A percentile compares a stretch with the other conserved stretches of the same genome.
phyloP scores from a whole-genome alignment of 1,284 basidiomycete genomes.

The Blastosporella zonata region DNA sequence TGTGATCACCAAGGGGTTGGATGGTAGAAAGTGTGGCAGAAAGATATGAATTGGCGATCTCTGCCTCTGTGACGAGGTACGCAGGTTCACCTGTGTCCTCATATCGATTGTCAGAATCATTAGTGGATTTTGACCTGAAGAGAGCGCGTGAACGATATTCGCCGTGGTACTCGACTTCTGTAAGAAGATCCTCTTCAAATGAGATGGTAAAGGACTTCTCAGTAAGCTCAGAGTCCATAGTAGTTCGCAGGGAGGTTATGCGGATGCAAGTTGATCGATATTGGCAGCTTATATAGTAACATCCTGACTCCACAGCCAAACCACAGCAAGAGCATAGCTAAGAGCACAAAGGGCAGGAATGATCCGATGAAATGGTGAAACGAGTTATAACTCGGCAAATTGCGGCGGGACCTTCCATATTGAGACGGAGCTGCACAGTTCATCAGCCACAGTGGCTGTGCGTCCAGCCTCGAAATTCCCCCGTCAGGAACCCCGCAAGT shows the following conservation, averaged over 20 bases:
- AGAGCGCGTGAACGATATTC: conserved; percentile 13
- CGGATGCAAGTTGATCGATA: neutral
- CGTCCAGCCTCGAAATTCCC: conserved; percentile 9
- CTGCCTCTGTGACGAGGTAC: conserved; percentile 19
- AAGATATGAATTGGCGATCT: conserved; percentile 22
- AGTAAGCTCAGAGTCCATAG: conserved; percentile 6
- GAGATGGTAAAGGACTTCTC: conserved; percentile 16
- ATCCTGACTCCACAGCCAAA: neutral
- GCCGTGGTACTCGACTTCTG: conserved; percentile 8
- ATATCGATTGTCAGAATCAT: neutral
- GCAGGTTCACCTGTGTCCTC: conserved; percentile 8
- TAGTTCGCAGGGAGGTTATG: neutral
- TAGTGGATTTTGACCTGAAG: conserved; percentile 10
- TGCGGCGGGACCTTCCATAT: conserved; percentile 8
- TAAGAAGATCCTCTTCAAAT: conserved; percentile 19
- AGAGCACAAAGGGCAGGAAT: neutral
- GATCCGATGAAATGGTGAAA: no score
- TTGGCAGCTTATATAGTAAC: neutral
- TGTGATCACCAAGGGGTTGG: conserved; percentile 20
- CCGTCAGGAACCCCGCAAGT: conserved; percentile 10
- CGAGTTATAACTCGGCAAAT: neutral
- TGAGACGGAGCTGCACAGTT: conserved; percentile 23
- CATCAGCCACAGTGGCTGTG: conserved; percentile 28
- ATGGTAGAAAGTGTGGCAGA: conserved; percentile 21
- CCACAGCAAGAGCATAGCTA: neutral